A percentile compares a stretch with the other conserved stretches of the same genome.
Conservation (phyloP, 768 basidiomycete species). For the Punctularia strigosozonata region DNA sequence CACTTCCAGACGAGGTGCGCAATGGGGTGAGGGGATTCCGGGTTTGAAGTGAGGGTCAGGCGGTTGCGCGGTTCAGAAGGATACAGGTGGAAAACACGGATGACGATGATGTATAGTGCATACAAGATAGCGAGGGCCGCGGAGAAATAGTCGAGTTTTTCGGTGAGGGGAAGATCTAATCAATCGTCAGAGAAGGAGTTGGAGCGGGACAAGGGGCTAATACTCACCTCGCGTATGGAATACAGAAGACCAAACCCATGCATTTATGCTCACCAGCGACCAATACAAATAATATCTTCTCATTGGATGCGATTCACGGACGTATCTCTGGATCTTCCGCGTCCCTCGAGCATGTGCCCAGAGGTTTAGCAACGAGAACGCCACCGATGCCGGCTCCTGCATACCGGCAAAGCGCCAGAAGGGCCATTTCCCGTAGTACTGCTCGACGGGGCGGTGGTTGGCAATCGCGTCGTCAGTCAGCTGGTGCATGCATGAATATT, state of each 20-base stretch:
- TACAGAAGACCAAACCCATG: conserved; percentile 86
- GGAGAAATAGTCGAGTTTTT: conserved; percentile 91
- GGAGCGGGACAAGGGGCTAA: background rate
- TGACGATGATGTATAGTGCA: conserved; percentile 64
- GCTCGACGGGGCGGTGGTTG: conserved; percentile 38
- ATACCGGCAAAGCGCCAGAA: conserved; percentile 83
- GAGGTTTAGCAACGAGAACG: conserved; percentile 82
- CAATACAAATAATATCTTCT: conserved; percentile 52
- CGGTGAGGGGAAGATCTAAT: conserved; percentile 69
- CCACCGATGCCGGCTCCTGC: conserved; percentile 89
- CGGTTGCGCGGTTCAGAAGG: conserved; percentile 15
- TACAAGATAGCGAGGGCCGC: conserved; percentile 78
- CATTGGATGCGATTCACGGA: conserved; percentile 58
- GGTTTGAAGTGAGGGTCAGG: conserved; percentile 14
- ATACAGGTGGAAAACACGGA: conserved; percentile 73
- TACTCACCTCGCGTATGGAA: conserved; percentile 86
- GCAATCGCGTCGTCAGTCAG: conserved; percentile 48
- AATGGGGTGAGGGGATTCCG: conserved; percentile 7
- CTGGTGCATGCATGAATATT: conserved; percentile 79
- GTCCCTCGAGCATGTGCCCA: conserved; percentile 60
- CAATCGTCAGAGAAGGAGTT: conserved; percentile 2
- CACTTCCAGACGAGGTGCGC: conserved; percentile 21
- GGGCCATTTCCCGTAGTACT: conserved; percentile 96
- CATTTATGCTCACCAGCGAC: conserved; percentile 67
- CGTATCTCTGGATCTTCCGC: conserved; percentile 27